Evolutionary conservation across 1,284 basidiomycete species (phyloP), one percentile per base, ranked within the genome.

Genomic region (Rhodotorula sp.): DNA sequence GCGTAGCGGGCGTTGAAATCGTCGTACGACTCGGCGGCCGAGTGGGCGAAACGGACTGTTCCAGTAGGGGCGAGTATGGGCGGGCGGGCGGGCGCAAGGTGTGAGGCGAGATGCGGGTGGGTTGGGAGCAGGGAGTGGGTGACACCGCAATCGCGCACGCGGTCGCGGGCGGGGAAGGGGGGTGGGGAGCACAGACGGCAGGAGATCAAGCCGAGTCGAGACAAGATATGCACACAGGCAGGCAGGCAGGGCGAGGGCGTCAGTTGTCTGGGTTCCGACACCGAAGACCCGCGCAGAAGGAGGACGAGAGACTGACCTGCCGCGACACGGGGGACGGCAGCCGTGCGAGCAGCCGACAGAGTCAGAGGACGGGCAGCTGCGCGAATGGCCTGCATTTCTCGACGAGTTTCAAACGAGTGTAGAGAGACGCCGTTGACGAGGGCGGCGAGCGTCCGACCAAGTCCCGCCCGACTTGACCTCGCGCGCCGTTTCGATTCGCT

Each of bases 1-100:
- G 93, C 89, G 84, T 97, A 98, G 80, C 95, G 92, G 73, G 89
- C 86, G 80, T 91, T 93, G 86, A 98, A 97, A 66, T 89, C 86
- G 81, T 97, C 95, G 83, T 93, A 98, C 34, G 91, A 88, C 85
- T 98, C 95, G 54, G 74, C 70, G 18, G 74, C 73, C 49, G 71
- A 71, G 68, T 76, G 74, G 7, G 74, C 73, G 50, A 69, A 74
- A 45, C 74, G 74, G 50, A 76, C 74, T 76, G 62, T 34, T 34
- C 34, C 34, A 34, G 45, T 23, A 5, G 38, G 52, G 26, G 34
- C 26, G 1, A 4, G 7, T 47, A 34, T 8, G 34, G 34, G 34
- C 14, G 62, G 19, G 48, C n/a, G n/a, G 4, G 26, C 4, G 43
- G 43, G 10, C 31, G 18, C 14, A 48, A 26, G 38, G 34, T 34